Evolutionary conservation across 441 rosid genomes (phyloP), one percentile per base, ranked within the genome.

Genomic region (Iberis amara): DNA sequence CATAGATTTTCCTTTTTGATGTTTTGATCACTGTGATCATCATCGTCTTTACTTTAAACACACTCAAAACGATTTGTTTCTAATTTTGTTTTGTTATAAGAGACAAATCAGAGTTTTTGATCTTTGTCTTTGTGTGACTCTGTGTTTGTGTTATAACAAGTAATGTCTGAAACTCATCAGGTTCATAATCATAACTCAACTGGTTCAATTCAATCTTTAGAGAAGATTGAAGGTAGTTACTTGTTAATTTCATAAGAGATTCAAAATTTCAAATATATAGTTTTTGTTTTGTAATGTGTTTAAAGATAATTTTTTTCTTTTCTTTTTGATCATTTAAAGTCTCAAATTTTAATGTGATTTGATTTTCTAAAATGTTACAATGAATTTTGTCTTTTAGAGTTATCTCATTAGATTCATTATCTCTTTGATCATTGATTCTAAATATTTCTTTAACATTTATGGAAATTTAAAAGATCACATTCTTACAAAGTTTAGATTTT

Each of bases 131-230:
- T 36, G 48, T 59, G 55, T 58, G 55, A 39, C 45, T 56, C 52
- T 65, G 21, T 18, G 21, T 18, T 18, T 18, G 21, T 39, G 7
- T 11, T 7, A 3, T 39, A 33, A 48, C 57, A 55, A 73, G 74
- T 64, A 75, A 81, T 81, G 88, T 72, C 82, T 6, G 88, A 69
- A 57, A 68, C 68, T 61, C 79, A 77, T 62, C 75, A 70, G 72
- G 70, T 68, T 37, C 73, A 76, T 60, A 79, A 48, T 37, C 73
- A 76, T 60, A 79, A 48, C 79, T 66, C 78, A 79, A 78, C 75
- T 52, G 80, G 74, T 30, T 66, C 81, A 18, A 76, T 68, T 77
- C 83, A 66, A 68, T 76, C 85, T 45, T 47, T 74, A 39, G 79
- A 75, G 43, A 73, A 76, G 52, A 65, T 75, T 54, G 78, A 81